A percentile compares a stretch with the other conserved stretches of the same genome.
These are phyloP conservation scores for Arachis hypogaea DNA, from an alignment of 306 rosid species.

Conservation along the genomic window DNA sequence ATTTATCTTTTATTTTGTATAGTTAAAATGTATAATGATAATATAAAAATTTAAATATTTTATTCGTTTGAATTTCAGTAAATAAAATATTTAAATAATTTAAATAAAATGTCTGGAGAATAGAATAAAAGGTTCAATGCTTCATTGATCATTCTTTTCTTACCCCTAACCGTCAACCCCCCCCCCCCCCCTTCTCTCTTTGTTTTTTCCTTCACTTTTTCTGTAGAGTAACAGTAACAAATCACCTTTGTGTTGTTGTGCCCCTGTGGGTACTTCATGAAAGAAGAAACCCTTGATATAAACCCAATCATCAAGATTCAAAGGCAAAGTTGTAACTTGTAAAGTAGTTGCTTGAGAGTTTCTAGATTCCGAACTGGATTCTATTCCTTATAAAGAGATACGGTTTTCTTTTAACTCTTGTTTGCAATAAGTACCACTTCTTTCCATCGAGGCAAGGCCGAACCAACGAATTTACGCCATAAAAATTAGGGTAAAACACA, in stretches of 20 bases:
- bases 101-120: too few relatives aligned
- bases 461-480: neutral
- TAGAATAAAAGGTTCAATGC: too few relatives aligned
- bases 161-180: too few relatives aligned
- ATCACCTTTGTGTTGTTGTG: slow-evolving; percentile 51
- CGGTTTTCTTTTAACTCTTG: slow-evolving; percentile 40
- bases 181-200: too few relatives aligned
- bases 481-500: too few relatives aligned
- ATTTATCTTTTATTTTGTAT: too few relatives aligned
- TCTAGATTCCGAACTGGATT: slow-evolving; percentile 39
- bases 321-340: slow-evolving; percentile 47
- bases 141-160: too few relatives aligned
- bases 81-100: too few relatives aligned
- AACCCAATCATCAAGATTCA: slow-evolving; percentile 49
- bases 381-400: slow-evolving; percentile 27
- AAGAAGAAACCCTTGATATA: slow-evolving; percentile 56
- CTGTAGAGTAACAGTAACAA: slow-evolving; percentile 36
- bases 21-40: too few relatives aligned
- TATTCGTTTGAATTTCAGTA: too few relatives aligned
- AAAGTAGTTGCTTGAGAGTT: slow-evolving; percentile 36
- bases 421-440: slow-evolving; percentile 43
- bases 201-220: slow-evolving; percentile 44
- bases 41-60: too few relatives aligned
- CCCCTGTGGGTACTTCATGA: slow-evolving; percentile 46
- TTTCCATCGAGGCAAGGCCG: slow-evolving; percentile 40